Conservation (phyloP, 495 filamentous ascomycete genomes). For the Lasiosphaeriaceae sp. region DNA sequence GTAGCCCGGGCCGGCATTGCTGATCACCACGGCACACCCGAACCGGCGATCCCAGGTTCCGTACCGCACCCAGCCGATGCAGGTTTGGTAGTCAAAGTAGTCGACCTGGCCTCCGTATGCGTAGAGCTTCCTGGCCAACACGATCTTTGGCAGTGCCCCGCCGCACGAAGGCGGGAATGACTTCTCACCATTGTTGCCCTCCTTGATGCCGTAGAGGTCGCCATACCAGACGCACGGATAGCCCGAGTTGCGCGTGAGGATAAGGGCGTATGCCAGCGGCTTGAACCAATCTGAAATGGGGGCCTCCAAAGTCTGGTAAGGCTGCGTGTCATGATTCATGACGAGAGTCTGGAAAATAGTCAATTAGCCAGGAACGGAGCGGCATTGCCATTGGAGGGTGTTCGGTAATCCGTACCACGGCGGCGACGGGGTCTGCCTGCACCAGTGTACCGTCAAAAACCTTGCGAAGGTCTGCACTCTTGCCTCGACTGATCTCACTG, state of each 20-base stretch:
- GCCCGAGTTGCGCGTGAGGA: constrained; percentile 61
- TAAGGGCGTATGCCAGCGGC: constrained; percentile 57
- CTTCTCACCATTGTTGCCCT: constrained; percentile 55
- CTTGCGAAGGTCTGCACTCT: constrained; percentile 53
- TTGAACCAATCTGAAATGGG: constrained; percentile 55
- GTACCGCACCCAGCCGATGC: constrained; percentile 66
- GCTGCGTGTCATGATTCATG: constrained; percentile 58
- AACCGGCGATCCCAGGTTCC: constrained; percentile 49
- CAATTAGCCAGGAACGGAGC: neutral
- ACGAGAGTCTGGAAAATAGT: constrained; percentile 36
- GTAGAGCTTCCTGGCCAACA: constrained; percentile 63
- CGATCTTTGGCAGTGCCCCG: constrained; percentile 56
- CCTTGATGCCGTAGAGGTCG: constrained; percentile 66
- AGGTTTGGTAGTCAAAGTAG: constrained; percentile 63
- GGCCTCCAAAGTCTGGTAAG: constrained; percentile 55
- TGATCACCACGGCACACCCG: constrained; percentile 59
- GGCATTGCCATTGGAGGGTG: neutral
- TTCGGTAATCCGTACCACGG: constrained; percentile 49
- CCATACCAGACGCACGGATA: constrained; percentile 74
- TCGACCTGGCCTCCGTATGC: constrained; percentile 64
- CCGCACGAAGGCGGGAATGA: constrained; percentile 57
- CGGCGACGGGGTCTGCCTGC: constrained; percentile 49
- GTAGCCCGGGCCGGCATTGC: constrained; percentile 44
- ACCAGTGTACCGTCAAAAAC: constrained; percentile 63
- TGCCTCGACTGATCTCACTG: constrained; percentile 47